phyloP scores from a whole-genome alignment of 768 basidiomycete genomes.

The Tulasnella sp. region DNA sequence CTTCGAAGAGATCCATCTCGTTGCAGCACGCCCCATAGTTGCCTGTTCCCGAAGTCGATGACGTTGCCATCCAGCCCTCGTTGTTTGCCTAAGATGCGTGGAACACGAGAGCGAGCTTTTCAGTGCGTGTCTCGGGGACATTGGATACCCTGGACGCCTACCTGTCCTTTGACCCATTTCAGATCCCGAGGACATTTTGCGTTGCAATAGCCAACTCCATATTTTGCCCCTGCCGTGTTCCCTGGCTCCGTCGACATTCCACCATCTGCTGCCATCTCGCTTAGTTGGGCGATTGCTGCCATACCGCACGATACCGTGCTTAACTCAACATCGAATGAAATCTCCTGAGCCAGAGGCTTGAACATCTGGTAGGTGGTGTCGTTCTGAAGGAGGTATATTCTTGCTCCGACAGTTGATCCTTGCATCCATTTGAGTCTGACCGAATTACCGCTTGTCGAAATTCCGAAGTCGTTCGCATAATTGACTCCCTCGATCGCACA shows the following conservation, averaged over 20 bases:
- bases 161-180: constrained; percentile 11
- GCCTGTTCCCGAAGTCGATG: background rate
- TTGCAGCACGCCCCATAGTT: constrained; percentile 10
- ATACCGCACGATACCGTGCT: background rate
- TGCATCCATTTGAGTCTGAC: constrained; percentile 53
- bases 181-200: constrained; percentile 3
- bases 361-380: background rate
- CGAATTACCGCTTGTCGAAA: constrained; percentile 42
- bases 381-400: constrained; percentile 48
- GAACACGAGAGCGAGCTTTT: too few species aligned
- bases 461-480: constrained; percentile 36
- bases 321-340: constrained; percentile 1
- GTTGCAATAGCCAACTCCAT: constrained; percentile 1
- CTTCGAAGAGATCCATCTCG: constrained; percentile 19
- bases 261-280: constrained; percentile 4
- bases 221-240: constrained; percentile 25
- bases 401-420: constrained; percentile 26
- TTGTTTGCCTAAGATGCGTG: background rate
- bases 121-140: too few species aligned
- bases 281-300: background rate
- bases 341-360: constrained; percentile 16
- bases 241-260: background rate
- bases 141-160: background rate
- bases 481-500: background rate
- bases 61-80: background rate